Evolutionary conservation across 2,329 filamentous ascomycete species (phyloP).

Genomic region (Aspergillus niger): DNA sequence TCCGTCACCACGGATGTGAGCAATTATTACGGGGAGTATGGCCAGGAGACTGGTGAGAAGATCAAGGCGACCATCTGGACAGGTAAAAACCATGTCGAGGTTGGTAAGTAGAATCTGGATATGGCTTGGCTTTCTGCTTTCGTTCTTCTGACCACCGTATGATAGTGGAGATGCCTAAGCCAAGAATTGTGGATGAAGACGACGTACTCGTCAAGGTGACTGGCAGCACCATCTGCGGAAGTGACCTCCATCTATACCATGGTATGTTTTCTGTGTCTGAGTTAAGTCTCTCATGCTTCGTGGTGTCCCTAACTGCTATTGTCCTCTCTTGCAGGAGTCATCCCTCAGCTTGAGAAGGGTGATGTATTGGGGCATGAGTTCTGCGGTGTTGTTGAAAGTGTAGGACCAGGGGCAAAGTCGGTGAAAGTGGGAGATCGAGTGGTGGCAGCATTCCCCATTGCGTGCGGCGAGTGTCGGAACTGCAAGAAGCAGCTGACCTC

Average conservation of each 20-base stretch:
- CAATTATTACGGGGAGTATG: slow-evolving; percentile 62
- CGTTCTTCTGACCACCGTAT: neutral
- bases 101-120: slow-evolving; percentile 48
- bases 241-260: slow-evolving; percentile 57
- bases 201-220: slow-evolving; percentile 83
- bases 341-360: slow-evolving; percentile 63
- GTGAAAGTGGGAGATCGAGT: slow-evolving; percentile 67
- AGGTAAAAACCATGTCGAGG: slow-evolving; percentile 75
- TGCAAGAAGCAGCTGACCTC: slow-evolving; percentile 78
- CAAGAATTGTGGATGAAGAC: slow-evolving; percentile 68
- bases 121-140: neutral
- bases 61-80: slow-evolving; percentile 85
- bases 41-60: slow-evolving; percentile 55
- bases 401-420: slow-evolving; percentile 58
- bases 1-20: slow-evolving; percentile 69
- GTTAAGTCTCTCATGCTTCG: neutral
- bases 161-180: slow-evolving; percentile 65
- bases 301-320: neutral
- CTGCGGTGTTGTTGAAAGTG: slow-evolving; percentile 54
- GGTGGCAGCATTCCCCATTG: slow-evolving; percentile 85
- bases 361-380: slow-evolving; percentile 68
- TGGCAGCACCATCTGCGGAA: slow-evolving; percentile 63
- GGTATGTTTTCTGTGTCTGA: slow-evolving; percentile 25
- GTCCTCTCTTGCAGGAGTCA: slow-evolving; percentile 36
- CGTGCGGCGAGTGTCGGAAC: slow-evolving; percentile 67